Conservation (phyloP, 192 early-diverging fungal genomes). For the Allomyces arbusculus region DNA sequence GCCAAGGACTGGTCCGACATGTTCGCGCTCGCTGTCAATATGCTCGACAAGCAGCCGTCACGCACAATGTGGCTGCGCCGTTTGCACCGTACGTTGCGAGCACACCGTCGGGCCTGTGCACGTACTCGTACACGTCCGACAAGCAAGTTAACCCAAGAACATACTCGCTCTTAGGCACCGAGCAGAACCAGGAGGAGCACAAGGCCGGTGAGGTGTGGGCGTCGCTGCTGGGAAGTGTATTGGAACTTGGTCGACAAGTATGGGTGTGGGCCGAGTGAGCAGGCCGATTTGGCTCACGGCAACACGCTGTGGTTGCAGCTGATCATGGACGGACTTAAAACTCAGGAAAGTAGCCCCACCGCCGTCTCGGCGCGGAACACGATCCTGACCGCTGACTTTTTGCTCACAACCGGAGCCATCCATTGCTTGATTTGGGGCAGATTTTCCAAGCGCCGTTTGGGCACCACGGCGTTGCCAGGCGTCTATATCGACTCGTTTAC, state of each 20-base stretch:
- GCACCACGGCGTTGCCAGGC: slow-evolving; percentile 28
- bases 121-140: slow-evolving; percentile 52
- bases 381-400: slow-evolving; percentile 31
- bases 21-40: slow-evolving; percentile 45
- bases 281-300: slow-evolving; percentile 18
- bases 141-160: slow-evolving; percentile 54
- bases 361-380: slow-evolving; percentile 40
- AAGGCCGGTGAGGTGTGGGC: slow-evolving; percentile 88
- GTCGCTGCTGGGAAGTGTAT: slow-evolving; percentile 66
- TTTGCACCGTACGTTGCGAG: slow-evolving; percentile 65
- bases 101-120: slow-evolving; percentile 18
- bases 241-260: slow-evolving; percentile 46
- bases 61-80: slow-evolving; percentile 30
- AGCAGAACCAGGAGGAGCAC: slow-evolving; percentile 73
- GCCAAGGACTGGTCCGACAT: slow-evolving; percentile 92
- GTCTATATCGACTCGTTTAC: too few species aligned
- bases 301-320: slow-evolving; percentile 27
- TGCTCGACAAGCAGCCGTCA: slow-evolving; percentile 39
- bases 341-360: slow-evolving; percentile 41
- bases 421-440: slow-evolving; percentile 32
- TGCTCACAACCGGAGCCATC: slow-evolving; percentile 21
- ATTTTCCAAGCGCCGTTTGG: slow-evolving; percentile 47
- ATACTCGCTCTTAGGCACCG: slow-evolving; percentile 50
- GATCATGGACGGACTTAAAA: slow-evolving; percentile 28
- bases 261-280: slow-evolving; percentile 18